These are phyloP conservation scores for Cryptosporidium ubiquitum DNA, from an alignment of 169 alveolate genomes.

Conservation along the genomic window DNA sequence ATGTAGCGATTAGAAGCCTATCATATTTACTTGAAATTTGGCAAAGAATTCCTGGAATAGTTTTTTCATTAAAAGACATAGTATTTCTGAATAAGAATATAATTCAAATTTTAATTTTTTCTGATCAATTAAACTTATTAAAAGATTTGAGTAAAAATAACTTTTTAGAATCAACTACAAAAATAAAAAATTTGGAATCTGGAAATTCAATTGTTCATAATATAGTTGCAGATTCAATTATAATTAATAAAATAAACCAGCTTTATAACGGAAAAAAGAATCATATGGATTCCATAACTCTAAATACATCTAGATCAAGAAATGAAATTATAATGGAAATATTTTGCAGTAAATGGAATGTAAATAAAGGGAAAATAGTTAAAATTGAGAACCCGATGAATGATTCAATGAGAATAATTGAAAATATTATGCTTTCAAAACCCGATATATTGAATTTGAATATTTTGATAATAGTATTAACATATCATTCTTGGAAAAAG, in stretches of 20 bases:
- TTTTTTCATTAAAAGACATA: slow-evolving; percentile 23
- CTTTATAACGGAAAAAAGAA: neutral
- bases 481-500: slow-evolving; percentile 12
- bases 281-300: neutral
- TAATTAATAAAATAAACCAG: neutral
- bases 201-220: neutral
- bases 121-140: slow-evolving; percentile 32
- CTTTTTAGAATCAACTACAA: neutral
- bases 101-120: neutral
- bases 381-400: neutral
- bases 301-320: slow-evolving; percentile 1
- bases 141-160: neutral
- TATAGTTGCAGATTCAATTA: neutral
- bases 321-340: slow-evolving; percentile 58
- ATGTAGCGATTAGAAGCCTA: neutral
- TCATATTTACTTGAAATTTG: slow-evolving; percentile 44
- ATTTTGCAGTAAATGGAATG: slow-evolving; percentile 41
- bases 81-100: neutral
- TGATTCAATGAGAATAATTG: neutral
- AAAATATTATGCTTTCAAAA: slow-evolving; percentile 1
- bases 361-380: neutral
- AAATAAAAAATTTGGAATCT: neutral
- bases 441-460: neutral
- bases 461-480: slow-evolving; percentile 7
- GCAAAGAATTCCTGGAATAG: slow-evolving; percentile 26